Evolutionary conservation across 768 basidiomycete species (phyloP).

Genomic region (Auricularia heimuer): DNA sequence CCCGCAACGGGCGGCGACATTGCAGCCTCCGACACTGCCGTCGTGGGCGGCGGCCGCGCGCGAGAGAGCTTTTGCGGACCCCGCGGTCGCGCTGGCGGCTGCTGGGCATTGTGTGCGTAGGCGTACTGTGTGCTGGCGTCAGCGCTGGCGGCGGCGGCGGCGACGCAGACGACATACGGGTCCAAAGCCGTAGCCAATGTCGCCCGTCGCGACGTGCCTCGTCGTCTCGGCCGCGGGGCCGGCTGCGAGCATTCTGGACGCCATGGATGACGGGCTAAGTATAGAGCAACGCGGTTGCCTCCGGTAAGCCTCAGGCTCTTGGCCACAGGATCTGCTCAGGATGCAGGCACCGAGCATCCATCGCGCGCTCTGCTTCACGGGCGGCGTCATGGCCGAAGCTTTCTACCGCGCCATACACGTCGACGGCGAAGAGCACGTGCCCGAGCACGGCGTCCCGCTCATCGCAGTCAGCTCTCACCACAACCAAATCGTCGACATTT

Average conservation of each 20-base stretch:
- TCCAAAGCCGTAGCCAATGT: not conserved
- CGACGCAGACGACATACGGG: not conserved
- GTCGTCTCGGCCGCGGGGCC: not conserved
- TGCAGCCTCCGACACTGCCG: not conserved
- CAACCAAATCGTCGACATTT: constrained; percentile 23
- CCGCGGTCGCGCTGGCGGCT: not conserved
- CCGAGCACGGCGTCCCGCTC: constrained; percentile 24
- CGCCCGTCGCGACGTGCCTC: not conserved
- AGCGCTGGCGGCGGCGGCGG: not conserved
- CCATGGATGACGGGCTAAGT: not conserved
- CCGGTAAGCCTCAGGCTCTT: not conserved
- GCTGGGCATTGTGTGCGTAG: not conserved
- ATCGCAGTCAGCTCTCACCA: constrained; percentile 30
- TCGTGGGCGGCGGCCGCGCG: not conserved
- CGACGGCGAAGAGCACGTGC: constrained; percentile 29
- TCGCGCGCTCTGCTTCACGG: not conserved
- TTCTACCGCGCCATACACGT: constrained; percentile 31
- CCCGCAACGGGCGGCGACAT: not conserved
- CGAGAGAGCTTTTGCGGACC: not conserved
- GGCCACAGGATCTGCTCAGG: not conserved
- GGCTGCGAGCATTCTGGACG: not conserved
- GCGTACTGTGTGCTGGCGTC: not conserved
- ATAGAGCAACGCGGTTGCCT: not conserved
- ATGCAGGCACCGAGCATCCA: not conserved
- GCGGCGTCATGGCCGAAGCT: constrained; percentile 25